Evolutionary conservation across 129 eudicot genomes (phyloP), one percentile per base, ranked within the genome.

Genomic region (Dittrichia graveolens): DNA sequence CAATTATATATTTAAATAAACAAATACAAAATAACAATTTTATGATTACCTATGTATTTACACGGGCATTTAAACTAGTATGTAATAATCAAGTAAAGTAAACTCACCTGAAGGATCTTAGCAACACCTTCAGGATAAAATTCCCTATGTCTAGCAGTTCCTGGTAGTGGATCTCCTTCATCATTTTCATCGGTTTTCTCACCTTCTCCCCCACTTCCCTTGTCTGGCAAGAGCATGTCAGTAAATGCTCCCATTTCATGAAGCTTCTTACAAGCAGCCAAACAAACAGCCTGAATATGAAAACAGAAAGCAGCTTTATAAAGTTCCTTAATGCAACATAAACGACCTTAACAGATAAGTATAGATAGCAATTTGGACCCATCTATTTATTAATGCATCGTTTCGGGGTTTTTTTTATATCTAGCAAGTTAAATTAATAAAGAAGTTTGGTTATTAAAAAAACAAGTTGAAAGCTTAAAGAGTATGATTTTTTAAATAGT

Each of bases 191-290:
- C 99, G 52, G 79, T 71, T 75, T 90, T 86, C 60, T 94, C 93
- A 13, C 81, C 83, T 47, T 88, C 97, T 73, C 78, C 93, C 70
- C 85, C 90, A 77, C 85, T 88, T 83, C 99, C 99, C 86, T 90
- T 94, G 80, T 94, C 99, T 49, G 99, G 99, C 89, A 94, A 94
- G 54, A 94, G 94, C 99, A 94, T 94, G 86, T 94, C 99, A 49
- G 99, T 94, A 83, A 94, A 90, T 60, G 97, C 99, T 47, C 99
- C 97, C 96, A 90, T 88, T 84, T 94, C 97, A 77, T 94, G 99
- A 57, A 94, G 95, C 89, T 94, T 94, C 91, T 94, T 94, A 83
- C 99, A 94, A 81, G 99, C 99, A 84, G 90, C 91, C 71, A 94
- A 80, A 75, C 99, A 94, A 86, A 90, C 99, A 60, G 97, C 96